These are phyloP conservation scores for Penicillium sp. DNA, from an alignment of 2,329 filamentous ascomycete genomes.

Conservation along the genomic window DNA sequence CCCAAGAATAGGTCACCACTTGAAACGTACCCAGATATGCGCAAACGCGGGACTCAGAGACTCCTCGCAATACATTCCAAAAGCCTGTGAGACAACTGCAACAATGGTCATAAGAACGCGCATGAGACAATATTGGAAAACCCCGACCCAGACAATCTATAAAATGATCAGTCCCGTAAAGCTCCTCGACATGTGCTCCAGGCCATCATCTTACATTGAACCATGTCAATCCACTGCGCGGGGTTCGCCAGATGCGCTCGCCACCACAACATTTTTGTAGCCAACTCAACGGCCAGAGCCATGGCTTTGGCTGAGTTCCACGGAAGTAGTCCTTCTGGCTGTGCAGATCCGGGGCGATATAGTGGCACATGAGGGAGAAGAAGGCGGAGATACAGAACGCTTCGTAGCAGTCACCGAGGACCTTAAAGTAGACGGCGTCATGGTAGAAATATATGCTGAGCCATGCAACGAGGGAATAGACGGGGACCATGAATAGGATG, in stretches of 20 bases:
- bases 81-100: slow-evolving; percentile 69
- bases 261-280: slow-evolving; percentile 68
- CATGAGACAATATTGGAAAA: slow-evolving; percentile 85
- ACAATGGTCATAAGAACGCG: slow-evolving; percentile 76
- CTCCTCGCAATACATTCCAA: slow-evolving; percentile 71
- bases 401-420: slow-evolving; percentile 80
- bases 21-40: slow-evolving; percentile 69
- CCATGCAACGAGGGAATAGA: slow-evolving; percentile 72
- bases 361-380: slow-evolving; percentile 49
- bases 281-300: slow-evolving; percentile 71
- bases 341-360: slow-evolving; percentile 62
- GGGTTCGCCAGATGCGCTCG: slow-evolving; percentile 63
- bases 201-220: slow-evolving; percentile 47
- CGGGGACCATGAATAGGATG: slow-evolving; percentile 80
- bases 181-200: neutral
- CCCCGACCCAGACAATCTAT: slow-evolving; percentile 64
- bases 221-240: slow-evolving; percentile 77
- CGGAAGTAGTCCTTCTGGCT: slow-evolving; percentile 79
- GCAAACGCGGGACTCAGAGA: slow-evolving; percentile 74
- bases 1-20: neutral
- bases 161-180: slow-evolving; percentile 3
- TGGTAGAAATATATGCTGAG: slow-evolving; percentile 70
- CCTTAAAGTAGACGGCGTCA: slow-evolving; percentile 75
- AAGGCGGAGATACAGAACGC: slow-evolving; percentile 83
- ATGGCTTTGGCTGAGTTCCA: slow-evolving; percentile 62